A percentile compares a stretch with the other conserved stretches of the same genome.
Conservation (phyloP, 805 yeast species). For the Lipomyces kockii region DNA sequence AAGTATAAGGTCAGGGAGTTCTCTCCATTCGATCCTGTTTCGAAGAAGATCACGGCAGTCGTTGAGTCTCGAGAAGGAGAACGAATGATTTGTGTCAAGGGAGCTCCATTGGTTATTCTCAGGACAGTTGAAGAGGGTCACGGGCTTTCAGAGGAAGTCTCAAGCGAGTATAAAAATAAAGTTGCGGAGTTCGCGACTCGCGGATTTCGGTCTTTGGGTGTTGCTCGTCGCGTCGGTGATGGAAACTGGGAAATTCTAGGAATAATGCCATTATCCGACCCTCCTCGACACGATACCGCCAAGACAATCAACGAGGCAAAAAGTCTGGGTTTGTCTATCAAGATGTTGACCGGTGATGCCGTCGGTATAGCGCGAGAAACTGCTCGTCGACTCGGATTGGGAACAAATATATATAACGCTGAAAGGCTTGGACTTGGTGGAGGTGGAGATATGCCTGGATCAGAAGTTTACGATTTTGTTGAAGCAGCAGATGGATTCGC, state of each 20-base stretch:
- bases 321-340: slow-evolving; percentile 87
- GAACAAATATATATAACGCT: slow-evolving; percentile 95
- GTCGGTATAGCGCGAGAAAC: slow-evolving; percentile 99
- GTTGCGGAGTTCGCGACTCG: slow-evolving; percentile 97
- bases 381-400: slow-evolving; percentile 95
- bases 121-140: slow-evolving; percentile 97
- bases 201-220: slow-evolving; percentile 98
- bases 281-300: slow-evolving; percentile 98
- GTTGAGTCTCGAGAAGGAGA: slow-evolving; percentile 97
- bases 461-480: slow-evolving; percentile 68
- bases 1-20: slow-evolving; percentile 93
- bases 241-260: slow-evolving; percentile 98
- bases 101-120: slow-evolving; percentile 96
- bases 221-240: slow-evolving; percentile 98
- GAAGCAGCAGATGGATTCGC: slow-evolving; percentile 94
- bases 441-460: slow-evolving; percentile 67
- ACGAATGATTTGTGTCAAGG: slow-evolving; percentile 93
- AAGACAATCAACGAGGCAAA: slow-evolving; percentile 91
- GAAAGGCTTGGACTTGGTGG: slow-evolving; percentile 95
- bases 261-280: slow-evolving; percentile 98
- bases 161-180: slow-evolving; percentile 93
- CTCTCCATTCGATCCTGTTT: slow-evolving; percentile 97
- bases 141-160: slow-evolving; percentile 91
- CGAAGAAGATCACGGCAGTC: slow-evolving; percentile 93
- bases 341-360: slow-evolving; percentile 99